Evolutionary conservation across 2,329 filamentous ascomycete genomes (phyloP), one percentile per base, ranked within the genome.

Genomic region (Exophiala aquamarina): DNA sequence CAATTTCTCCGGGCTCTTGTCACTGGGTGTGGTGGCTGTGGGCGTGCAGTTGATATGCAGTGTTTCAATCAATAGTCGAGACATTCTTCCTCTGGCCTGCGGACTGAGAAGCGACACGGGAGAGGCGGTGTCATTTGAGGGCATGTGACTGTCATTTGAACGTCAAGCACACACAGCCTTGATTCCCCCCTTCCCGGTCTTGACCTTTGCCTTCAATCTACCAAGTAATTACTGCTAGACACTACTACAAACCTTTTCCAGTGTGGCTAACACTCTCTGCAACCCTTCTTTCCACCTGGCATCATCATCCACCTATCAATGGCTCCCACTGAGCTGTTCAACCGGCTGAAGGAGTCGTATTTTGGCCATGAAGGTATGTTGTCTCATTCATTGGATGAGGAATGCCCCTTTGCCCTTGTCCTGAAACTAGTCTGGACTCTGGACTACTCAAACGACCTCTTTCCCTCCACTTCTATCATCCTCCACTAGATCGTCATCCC

Each of bases 401-500:
- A 38, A 23, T 23, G 13, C 17, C 36, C 36, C 23, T 15, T 11
- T 36, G 33, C 33, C 17, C 36, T 20, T 14, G 26, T 38, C 34
- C 29, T 51, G 51, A 54, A 55, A 55, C 52, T 52, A 55, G 41
- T 42, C 40, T n/a, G n/a, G n/a, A n/a, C n/a, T n/a, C n/a, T n/a
- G n/a, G n/a, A n/a, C n/a, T n/a, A n/a, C 23, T 47, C 42, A 45
- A 20, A 41, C 49, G 40, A 11, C 3, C 37, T 21, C 29, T 44
- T 29, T 13, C 34, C 44, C 40, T 13, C 10, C 29, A 21, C 23
- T 20, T 17, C 38, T 31, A 26, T 39, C 26, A 34, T 33, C 11
- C 26, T 11, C 4, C 36, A 41, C 19, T 29, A 36, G 21, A 18
- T 34, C 13, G 29, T 20, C 10, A 19, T 19, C 28, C 13, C 17